Evolutionary conservation across 257 asterid species (phyloP), one percentile per base, ranked within the genome.

Genomic region (Nicotiana tomentosiformis): DNA sequence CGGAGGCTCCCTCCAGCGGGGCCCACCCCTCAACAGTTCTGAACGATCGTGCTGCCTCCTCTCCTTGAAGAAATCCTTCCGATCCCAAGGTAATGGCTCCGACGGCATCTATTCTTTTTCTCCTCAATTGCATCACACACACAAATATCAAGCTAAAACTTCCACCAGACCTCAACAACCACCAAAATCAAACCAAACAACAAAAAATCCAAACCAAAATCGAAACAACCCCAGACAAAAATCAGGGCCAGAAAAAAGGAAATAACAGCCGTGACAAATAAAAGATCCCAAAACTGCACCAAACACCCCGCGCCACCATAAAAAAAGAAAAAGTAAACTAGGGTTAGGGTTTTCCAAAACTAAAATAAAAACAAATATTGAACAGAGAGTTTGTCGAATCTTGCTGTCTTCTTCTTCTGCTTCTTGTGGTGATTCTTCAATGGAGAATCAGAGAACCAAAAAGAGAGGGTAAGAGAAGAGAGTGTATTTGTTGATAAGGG

Each of bases 61-160:
- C 87, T 86, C 87, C 90, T 84, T 88, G 86, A 88, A 92, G 82
- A 93, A 91, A 84, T 92, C 99, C 88, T 93, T 94, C 91, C 98
- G 97, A 92, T 96, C 99, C 98, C 98, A 93, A 17, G 95, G 91
- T 90, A 90, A 88, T 84, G 95, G 95, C 92, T 96, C 99, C 82
- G 97, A 92, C 90, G 97, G 96, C 98, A 96, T 94, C 91, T 92
- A 92, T 82, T 77, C 33, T 85, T 74, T 81, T 87, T 81, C 81
- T 77, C 84, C 87, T 81, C 85, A 89, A 86, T 87, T 89, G 91
- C 95, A 91, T 91, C 92, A 91, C 90, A 82, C 82, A 84, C 66
- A 60, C 70, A 57, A 77, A 58, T 43, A 77, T 37, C 56, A 37
- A 69, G 23, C 77, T 43, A 43, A 43, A 43, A 35, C 37, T 11